Conservation (phyloP, 108 stramenopile species). For the Parietichytrium sp. region DNA sequence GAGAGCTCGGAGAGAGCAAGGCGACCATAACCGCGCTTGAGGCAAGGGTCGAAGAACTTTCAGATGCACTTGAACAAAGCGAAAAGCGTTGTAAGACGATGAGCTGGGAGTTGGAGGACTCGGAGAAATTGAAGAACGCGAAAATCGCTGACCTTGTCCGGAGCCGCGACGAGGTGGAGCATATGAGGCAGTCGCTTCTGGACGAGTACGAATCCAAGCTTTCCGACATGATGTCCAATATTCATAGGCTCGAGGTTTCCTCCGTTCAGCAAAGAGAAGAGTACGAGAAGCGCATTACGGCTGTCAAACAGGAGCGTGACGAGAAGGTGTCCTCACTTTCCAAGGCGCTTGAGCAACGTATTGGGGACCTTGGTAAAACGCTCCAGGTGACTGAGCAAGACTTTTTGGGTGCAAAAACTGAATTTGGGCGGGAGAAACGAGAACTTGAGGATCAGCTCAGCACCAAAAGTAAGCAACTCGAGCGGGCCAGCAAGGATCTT, state of each 20-base stretch:
- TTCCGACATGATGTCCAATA: conserved; percentile 44
- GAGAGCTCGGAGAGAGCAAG: conserved; percentile 28
- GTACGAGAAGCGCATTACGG: neutral
- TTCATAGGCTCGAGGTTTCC: conserved; percentile 48
- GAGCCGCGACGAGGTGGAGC: neutral
- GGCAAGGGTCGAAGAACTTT: conserved; percentile 26
- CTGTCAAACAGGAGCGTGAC: neutral
- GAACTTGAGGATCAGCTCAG: conserved; percentile 25
- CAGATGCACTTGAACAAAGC: neutral
- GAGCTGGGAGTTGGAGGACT: conserved; percentile 47
- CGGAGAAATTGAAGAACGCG: conserved; percentile 29
- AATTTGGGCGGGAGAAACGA: neutral
- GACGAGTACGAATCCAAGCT: conserved; percentile 44
- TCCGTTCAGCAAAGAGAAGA: conserved; percentile 50
- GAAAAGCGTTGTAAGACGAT: conserved; percentile 38
- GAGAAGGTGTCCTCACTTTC: neutral
- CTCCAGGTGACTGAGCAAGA: neutral
- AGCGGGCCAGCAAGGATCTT: neutral
- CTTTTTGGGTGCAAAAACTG: neutral
- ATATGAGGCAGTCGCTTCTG: neutral
- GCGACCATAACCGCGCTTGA: neutral
- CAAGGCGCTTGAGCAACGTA: neutral
- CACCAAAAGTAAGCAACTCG: neutral
- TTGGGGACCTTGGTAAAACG: neutral
- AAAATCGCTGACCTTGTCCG: neutral